Evolutionary conservation across 495 filamentous ascomycete species (phyloP).

Genomic region (Daldinia grandis): DNA sequence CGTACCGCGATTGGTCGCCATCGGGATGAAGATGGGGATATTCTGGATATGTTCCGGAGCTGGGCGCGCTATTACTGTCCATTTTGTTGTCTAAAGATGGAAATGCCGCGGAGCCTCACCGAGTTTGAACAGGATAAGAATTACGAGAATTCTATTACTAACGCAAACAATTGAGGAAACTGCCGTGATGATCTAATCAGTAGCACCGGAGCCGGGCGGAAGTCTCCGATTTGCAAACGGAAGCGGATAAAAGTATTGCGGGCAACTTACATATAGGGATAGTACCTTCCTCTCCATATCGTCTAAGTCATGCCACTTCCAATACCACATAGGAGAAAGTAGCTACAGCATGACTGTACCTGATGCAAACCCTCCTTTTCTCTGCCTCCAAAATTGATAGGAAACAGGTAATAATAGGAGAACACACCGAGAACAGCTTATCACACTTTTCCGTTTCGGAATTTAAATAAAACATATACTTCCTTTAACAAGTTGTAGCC

Average conservation of each 20-base stretch:
- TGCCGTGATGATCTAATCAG: conserved; percentile 5
- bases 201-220: conserved; percentile 15
- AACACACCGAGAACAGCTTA: background rate
- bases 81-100: conserved; percentile 2
- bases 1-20: conserved; percentile 9
- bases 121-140: conserved; percentile 1
- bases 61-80: conserved; percentile 5
- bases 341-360: too few species aligned
- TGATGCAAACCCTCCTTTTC: background rate
- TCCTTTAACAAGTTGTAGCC: background rate
- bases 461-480: background rate
- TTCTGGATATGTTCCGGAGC: background rate
- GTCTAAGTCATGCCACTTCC: background rate
- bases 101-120: background rate
- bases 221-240: conserved; percentile 2
- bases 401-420: background rate
- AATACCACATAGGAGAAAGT: too few species aligned
- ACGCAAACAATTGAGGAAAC: conserved; percentile 6
- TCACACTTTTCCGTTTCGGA: background rate
- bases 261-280: background rate
- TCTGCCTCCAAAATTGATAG: background rate
- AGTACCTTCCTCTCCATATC: background rate
- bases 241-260: background rate
- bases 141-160: conserved; percentile 3
- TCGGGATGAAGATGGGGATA: background rate